Conservation (phyloP, 2,329 filamentous ascomycete genomes). For the Thielaviopsis euricoi region DNA sequence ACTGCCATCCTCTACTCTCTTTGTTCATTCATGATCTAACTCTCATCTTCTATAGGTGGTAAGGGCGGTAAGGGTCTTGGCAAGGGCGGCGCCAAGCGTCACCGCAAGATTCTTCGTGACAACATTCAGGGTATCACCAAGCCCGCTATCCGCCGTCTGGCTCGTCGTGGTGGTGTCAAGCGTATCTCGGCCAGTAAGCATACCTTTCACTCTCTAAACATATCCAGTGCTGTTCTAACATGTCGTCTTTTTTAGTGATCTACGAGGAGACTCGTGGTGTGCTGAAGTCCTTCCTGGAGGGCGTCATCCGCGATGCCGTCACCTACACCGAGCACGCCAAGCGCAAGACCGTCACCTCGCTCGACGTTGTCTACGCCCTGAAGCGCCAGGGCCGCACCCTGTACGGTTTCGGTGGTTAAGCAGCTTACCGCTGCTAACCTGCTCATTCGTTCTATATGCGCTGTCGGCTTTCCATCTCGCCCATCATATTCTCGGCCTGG, state of each 20-base stretch:
- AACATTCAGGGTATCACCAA: slow-evolving; percentile 99
- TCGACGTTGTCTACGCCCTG: slow-evolving; percentile 51
- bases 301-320: slow-evolving; percentile 60
- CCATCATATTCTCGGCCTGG: not conserved
- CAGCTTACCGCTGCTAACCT: slow-evolving; percentile 6
- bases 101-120: slow-evolving; percentile 98
- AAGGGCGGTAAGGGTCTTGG: slow-evolving; percentile 96
- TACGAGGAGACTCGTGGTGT: slow-evolving; percentile 67
- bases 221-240: not conserved
- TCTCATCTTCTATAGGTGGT: slow-evolving; percentile 51
- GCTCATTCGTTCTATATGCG: not conserved
- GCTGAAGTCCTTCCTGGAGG: slow-evolving; percentile 63
- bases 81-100: slow-evolving; percentile 96
- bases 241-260: too few species aligned
- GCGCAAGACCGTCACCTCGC: slow-evolving; percentile 62
- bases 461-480: not conserved
- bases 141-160: slow-evolving; percentile 95
- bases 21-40: too few species aligned
- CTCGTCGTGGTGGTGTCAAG: slow-evolving; percentile 98
- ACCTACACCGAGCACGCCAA: slow-evolving; percentile 70
- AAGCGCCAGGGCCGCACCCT: slow-evolving; percentile 61
- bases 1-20: not conserved
- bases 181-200: slow-evolving; percentile 98
- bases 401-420: slow-evolving; percentile 81
- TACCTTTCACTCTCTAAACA: too few species aligned